These are phyloP conservation scores for Misopates orontium DNA, from an alignment of 257 asterid genomes.

Conservation along the genomic window DNA sequence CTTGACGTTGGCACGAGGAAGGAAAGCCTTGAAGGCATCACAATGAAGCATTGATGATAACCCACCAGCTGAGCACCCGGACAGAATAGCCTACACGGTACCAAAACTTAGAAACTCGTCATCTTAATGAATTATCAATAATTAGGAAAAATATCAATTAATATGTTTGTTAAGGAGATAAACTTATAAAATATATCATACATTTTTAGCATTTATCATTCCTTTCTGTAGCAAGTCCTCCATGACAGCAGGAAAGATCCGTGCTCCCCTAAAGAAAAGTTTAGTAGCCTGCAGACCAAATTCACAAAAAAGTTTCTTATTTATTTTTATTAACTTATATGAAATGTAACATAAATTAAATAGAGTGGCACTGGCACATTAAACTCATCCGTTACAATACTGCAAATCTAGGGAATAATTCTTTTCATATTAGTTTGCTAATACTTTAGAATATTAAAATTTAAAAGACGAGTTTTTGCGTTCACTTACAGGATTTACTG, in stretches of 20 bases:
- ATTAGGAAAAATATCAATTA: background rate
- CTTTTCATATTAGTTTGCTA: too few species aligned
- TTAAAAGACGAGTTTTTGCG: background rate
- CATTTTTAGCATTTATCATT: conserved; percentile 9
- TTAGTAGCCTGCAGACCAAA: conserved; percentile 2
- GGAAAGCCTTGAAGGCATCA: conserved; percentile 59
- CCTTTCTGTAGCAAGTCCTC: conserved; percentile 9
- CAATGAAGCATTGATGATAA: conserved; percentile 73
- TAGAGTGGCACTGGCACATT: too few species aligned
- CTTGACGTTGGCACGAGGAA: conserved; percentile 70
- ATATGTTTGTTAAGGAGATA: too few species aligned
- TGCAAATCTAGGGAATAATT: too few species aligned
- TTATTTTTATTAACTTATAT: background rate
- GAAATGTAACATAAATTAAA: background rate
- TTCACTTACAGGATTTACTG: conserved; percentile 50
- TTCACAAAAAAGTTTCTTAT: background rate
- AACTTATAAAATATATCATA: too few species aligned
- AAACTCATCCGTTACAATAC: too few species aligned
- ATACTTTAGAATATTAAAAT: too few species aligned
- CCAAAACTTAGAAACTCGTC: too few species aligned
- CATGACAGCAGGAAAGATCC: conserved; percentile 20
- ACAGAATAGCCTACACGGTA: conserved; percentile 61
- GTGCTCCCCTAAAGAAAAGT: conserved; percentile 15
- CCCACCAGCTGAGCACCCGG: conserved; percentile 96
- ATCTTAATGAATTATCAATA: background rate